A percentile compares a stretch with the other conserved stretches of the same genome.
Evolutionary conservation across 805 yeast genomes (phyloP).

Genomic region (Candida sonorensis): DNA sequence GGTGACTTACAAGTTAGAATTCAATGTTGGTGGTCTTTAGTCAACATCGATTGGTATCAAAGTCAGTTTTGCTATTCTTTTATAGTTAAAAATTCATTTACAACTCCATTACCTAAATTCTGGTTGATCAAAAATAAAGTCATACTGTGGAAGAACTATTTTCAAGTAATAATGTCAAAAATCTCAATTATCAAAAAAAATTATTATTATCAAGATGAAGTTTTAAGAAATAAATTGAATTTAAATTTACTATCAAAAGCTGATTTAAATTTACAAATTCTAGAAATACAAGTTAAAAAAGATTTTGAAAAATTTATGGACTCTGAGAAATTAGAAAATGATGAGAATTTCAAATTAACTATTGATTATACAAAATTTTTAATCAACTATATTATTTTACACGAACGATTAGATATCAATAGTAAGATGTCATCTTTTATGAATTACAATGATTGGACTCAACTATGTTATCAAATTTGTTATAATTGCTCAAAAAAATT

Average conservation of each 20-base stretch:
- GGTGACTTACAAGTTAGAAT: conserved; percentile 9
- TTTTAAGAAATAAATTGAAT: conserved; percentile 8
- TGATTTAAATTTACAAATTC: conserved; percentile 19
- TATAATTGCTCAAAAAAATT: conserved; percentile 15
- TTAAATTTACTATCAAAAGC: conserved; percentile 17
- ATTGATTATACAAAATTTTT: conserved; percentile 15
- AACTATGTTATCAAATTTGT: conserved; percentile 16
- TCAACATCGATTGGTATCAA: conserved; percentile 29
- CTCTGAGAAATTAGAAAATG: conserved; percentile 8
- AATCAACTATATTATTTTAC: conserved; percentile 10
- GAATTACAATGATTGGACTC: conserved; percentile 19
- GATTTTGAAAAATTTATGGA: conserved; percentile 19
- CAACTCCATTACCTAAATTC: conserved; percentile 20
- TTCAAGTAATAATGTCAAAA: conserved; percentile 16
- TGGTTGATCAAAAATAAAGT: conserved; percentile 12
- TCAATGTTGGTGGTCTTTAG: conserved; percentile 25
- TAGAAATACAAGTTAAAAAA: conserved; percentile 15
- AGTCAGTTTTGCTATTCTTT: conserved; percentile 19
- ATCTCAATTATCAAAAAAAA: conserved; percentile 21
- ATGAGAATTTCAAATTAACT: conserved; percentile 5
- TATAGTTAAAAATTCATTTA: conserved; percentile 15
- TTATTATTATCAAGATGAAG: conserved; percentile 21
- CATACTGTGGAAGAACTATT: conserved; percentile 18
- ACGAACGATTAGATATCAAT: conserved; percentile 24
- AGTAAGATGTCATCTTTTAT: conserved; percentile 23